Conservation (phyloP, 1,284 basidiomycete genomes). For the Ceratobasidium theobromae region DNA sequence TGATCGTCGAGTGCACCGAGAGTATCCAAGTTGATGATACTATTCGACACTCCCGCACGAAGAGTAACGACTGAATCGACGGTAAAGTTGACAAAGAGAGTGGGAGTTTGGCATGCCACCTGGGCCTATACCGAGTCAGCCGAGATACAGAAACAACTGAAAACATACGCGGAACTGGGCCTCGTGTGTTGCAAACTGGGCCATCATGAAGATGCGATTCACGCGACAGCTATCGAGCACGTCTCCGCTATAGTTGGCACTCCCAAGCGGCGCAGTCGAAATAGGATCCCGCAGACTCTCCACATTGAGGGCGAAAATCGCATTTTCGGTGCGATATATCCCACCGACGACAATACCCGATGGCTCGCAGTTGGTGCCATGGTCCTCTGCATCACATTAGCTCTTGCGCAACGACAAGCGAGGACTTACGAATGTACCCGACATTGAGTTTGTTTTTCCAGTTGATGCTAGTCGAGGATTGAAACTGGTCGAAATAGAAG, state of each 20-base stretch:
- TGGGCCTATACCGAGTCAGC: not conserved
- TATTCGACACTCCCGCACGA: conserved; percentile 9
- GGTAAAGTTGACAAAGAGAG: conserved; percentile 9
- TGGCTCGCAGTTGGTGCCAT: not conserved
- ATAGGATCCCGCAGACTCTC: conserved; percentile 21
- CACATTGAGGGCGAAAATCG: conserved; percentile 6
- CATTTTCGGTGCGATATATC: conserved; percentile 15
- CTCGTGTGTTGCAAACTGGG: conserved; percentile 13
- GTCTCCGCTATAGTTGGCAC: conserved; percentile 21
- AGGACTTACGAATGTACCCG: conserved; percentile 8
- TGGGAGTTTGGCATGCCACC: conserved; percentile 8
- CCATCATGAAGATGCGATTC: conserved; percentile 28
- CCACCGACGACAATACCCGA: not conserved
- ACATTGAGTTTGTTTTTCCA: conserved; percentile 22
- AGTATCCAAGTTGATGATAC: conserved; percentile 16
- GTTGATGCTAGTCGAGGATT: not conserved
- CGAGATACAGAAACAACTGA: not conserved
- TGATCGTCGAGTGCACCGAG: conserved; percentile 7
- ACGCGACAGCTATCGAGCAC: conserved; percentile 29
- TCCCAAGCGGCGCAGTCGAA: conserved; percentile 7
- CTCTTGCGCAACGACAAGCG: not conserved
- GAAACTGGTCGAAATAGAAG: conserved; percentile 4
- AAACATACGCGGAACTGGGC: not conserved
- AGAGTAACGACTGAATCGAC: conserved; percentile 6
- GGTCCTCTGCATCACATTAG: not conserved